phyloP scores from a whole-genome alignment of 129 eudicot species.

The Chrysanthemum makinoi region DNA sequence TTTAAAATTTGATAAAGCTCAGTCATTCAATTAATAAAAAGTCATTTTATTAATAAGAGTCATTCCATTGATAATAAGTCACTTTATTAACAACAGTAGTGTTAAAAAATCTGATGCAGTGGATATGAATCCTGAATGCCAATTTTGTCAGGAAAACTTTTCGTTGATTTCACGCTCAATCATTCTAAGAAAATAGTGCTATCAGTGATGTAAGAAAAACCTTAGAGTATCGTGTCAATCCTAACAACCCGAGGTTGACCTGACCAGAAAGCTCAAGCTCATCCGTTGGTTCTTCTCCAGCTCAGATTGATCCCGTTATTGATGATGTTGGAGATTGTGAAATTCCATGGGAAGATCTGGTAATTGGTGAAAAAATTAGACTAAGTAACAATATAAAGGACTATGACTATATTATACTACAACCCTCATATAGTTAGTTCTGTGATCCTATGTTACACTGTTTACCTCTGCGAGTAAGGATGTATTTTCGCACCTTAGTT shows the following conservation, averaged over 20 bases:
- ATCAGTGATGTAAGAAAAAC: slow-evolving; percentile 32
- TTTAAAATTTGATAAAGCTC: too few relatives aligned
- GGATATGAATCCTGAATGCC: too few relatives aligned
- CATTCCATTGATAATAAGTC: too few relatives aligned
- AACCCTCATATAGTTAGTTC: not conserved
- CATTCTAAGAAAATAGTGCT: slow-evolving; percentile 20
- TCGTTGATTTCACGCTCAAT: too few relatives aligned
- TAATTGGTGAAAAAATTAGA: slow-evolving; percentile 93
- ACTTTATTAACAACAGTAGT: too few relatives aligned
- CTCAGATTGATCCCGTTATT: slow-evolving; percentile 56
- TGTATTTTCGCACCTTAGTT: slow-evolving; percentile 12
- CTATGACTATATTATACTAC: not conserved
- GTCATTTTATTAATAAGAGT: too few relatives aligned
- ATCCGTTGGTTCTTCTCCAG: slow-evolving; percentile 33
- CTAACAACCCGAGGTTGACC: slow-evolving; percentile 35
- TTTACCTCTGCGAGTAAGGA: slow-evolving; percentile 14
- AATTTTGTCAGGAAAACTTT: too few relatives aligned
- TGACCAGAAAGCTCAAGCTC: slow-evolving; percentile 43
- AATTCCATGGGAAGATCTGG: slow-evolving; percentile 97
- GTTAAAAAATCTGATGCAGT: too few relatives aligned
- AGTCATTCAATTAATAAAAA: too few relatives aligned
- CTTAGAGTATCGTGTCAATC: slow-evolving; percentile 26
- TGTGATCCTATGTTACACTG: not conserved
- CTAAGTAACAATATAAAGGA: slow-evolving; percentile 50
- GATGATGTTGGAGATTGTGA: slow-evolving; percentile 98